These are phyloP conservation scores for Crithidia expoeki DNA, from an alignment of 208 protist genomes.

Conservation along the genomic window DNA sequence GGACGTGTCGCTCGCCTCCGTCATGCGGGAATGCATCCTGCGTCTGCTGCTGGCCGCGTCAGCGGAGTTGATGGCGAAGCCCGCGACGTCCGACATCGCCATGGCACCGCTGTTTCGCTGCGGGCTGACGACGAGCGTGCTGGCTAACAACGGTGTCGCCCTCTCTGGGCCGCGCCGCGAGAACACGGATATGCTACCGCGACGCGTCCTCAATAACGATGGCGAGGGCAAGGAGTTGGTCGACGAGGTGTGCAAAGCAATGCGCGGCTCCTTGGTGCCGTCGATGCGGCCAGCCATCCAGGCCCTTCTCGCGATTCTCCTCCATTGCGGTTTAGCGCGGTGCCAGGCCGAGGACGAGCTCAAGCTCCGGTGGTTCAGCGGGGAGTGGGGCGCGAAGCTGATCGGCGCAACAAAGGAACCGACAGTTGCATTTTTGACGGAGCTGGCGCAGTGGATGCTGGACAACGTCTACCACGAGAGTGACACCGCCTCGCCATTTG, in stretches of 20 bases:
- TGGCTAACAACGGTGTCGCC: slow-evolving; percentile 56
- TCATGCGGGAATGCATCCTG: slow-evolving; percentile 59
- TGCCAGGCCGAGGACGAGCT: slow-evolving; percentile 83
- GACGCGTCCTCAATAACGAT: slow-evolving; percentile 60
- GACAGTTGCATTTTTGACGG: slow-evolving; percentile 58
- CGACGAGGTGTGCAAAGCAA: slow-evolving; percentile 67
- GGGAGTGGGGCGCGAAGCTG: slow-evolving; percentile 85
- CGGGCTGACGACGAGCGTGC: slow-evolving; percentile 59
- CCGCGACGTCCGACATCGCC: slow-evolving; percentile 30
- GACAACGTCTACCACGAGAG: slow-evolving; percentile 51
- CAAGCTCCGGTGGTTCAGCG: slow-evolving; percentile 86
- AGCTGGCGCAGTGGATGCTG: slow-evolving; percentile 75
- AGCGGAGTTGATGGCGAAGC: slow-evolving; percentile 43
- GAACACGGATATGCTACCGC: slow-evolving; percentile 39
- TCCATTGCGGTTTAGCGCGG: slow-evolving; percentile 67
- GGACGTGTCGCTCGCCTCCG: slow-evolving; percentile 37
- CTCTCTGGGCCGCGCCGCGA: slow-evolving; percentile 36
- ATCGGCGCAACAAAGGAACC: slow-evolving; percentile 64
- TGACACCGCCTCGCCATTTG: slow-evolving; percentile 25
- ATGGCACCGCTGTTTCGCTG: slow-evolving; percentile 69
- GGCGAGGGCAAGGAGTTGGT: slow-evolving; percentile 68
- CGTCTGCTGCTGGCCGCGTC: slow-evolving; percentile 54
- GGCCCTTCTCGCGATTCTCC: slow-evolving; percentile 81
- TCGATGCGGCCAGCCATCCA: slow-evolving; percentile 85
- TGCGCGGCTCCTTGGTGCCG: slow-evolving; percentile 69